These are phyloP conservation scores for Fraxinus quadrangulata DNA, from an alignment of 257 asterid species.

Conservation along the genomic window DNA sequence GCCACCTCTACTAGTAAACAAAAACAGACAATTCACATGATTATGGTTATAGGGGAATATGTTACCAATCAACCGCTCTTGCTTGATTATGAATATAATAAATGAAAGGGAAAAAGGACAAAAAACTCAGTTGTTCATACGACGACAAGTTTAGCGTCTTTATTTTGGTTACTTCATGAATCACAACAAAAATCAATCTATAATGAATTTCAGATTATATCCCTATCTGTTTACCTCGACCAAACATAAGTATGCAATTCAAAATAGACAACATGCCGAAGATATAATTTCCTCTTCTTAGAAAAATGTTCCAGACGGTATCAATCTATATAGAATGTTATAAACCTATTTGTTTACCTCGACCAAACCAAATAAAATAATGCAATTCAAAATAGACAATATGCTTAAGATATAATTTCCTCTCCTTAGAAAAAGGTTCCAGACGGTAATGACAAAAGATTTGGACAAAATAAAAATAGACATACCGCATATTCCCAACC, in stretches of 20 bases:
- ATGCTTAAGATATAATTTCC: too few species aligned
- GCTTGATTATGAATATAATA: not conserved
- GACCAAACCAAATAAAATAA: not conserved
- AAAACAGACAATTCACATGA: conserved; percentile 7
- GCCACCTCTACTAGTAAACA: not conserved
- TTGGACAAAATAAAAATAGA: conserved; percentile 18
- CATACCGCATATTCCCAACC: conserved; percentile 92
- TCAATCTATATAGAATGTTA: not conserved
- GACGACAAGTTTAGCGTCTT: not conserved
- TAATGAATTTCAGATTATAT: conserved; percentile 14
- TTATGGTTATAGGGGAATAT: conserved; percentile 3
- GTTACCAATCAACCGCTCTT: conserved; percentile 1
- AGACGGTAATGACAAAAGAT: not conserved
- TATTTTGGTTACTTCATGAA: conserved; percentile 10
- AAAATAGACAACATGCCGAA: not conserved
- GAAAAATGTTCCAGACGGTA: too few species aligned
- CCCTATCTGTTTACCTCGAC: not conserved
- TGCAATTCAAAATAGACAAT: too few species aligned
- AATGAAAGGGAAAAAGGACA: not conserved
- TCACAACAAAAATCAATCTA: conserved; percentile 3
- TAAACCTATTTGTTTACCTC: not conserved
- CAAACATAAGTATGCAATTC: not conserved
- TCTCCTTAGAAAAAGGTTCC: conserved; percentile 7
- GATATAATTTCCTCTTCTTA: conserved; percentile 1
- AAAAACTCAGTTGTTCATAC: not conserved